phyloP scores from a whole-genome alignment of 2,329 filamentous ascomycete genomes.

The Paracoccidioides lutzii region DNA sequence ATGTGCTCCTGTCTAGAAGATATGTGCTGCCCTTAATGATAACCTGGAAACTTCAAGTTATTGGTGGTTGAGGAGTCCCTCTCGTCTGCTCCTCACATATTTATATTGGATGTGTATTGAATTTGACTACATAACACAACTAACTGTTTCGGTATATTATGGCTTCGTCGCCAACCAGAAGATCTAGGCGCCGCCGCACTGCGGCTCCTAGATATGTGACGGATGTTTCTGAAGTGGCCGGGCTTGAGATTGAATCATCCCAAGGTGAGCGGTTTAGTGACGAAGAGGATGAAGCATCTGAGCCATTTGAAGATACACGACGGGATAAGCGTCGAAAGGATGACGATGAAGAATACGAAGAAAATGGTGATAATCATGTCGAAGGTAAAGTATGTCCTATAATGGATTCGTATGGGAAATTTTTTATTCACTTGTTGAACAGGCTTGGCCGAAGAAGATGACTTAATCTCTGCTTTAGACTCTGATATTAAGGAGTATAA shows the following conservation, averaged over 20 bases:
- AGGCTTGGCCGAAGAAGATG: background rate
- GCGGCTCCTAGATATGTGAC: slow-evolving; percentile 22
- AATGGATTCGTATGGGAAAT: background rate
- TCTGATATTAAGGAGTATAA: background rate
- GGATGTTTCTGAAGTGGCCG: slow-evolving; percentile 24
- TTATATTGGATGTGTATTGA: no score
- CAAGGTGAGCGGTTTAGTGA: slow-evolving; percentile 11
- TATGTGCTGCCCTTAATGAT: background rate
- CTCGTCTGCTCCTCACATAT: background rate
- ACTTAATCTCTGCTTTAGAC: background rate
- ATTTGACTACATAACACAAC: no score
- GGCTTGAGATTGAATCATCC: slow-evolving; percentile 15
- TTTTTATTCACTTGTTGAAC: background rate
- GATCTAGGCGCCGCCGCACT: slow-evolving; percentile 23
- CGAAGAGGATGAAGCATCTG: slow-evolving; percentile 12
- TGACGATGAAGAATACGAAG: slow-evolving; percentile 11
- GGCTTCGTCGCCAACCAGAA: slow-evolving; percentile 16
- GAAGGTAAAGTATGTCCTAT: slow-evolving; percentile 6
- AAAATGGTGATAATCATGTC: slow-evolving; percentile 9
- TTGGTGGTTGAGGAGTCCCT: background rate
- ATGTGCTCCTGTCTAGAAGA: background rate
- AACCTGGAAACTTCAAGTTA: background rate
- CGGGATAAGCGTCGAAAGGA: background rate
- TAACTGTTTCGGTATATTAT: slow-evolving; percentile 3
- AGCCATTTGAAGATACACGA: slow-evolving; percentile 11